Evolutionary conservation across 2,329 filamentous ascomycete genomes (phyloP).

Genomic region (Diaporthe batatas): DNA sequence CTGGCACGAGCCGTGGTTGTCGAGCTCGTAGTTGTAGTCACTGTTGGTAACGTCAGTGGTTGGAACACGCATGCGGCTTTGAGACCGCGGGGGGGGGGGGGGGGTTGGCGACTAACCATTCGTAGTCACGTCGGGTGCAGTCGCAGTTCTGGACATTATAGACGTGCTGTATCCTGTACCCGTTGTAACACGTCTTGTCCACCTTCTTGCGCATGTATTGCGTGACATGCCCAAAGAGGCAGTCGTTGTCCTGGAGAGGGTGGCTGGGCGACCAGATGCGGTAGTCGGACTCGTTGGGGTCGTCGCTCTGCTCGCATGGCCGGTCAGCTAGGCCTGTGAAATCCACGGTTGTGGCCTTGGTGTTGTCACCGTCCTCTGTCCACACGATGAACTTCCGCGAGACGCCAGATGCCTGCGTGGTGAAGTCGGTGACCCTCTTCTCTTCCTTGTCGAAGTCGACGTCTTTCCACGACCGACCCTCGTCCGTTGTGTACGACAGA

Average conservation of each 20-base stretch:
- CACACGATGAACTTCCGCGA: conserved; percentile 94
- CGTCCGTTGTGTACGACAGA: conserved; percentile 83
- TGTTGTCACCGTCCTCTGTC: conserved; percentile 73
- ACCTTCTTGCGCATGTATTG: conserved; percentile 91
- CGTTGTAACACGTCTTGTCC: conserved; percentile 86
- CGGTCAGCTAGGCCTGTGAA: conserved; percentile 84
- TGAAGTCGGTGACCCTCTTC: conserved; percentile 82
- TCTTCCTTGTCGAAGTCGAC: conserved; percentile 80
- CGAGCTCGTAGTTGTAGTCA: conserved; percentile 93
- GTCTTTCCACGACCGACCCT: conserved; percentile 83
- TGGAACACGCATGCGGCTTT: background rate
- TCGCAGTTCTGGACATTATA: conserved; percentile 83
- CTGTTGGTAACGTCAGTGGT: conserved; percentile 60
- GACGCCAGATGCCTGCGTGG: conserved; percentile 88
- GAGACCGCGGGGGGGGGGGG: background rate
- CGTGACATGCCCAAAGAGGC: conserved; percentile 91
- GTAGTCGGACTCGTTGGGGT: conserved; percentile 75
- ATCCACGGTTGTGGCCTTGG: conserved; percentile 87
- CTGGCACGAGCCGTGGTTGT: conserved; percentile 80
- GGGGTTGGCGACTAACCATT: conserved; percentile 77
- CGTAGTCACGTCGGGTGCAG: conserved; percentile 88
- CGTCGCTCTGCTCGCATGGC: conserved; percentile 77
- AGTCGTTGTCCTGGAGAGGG: conserved; percentile 81
- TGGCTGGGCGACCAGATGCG: conserved; percentile 89
- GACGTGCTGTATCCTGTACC: conserved; percentile 76